Evolutionary conservation across 2,329 filamentous ascomycete genomes (phyloP), one percentile per base, ranked within the genome.

Genomic region (Colletotrichum sp.): DNA sequence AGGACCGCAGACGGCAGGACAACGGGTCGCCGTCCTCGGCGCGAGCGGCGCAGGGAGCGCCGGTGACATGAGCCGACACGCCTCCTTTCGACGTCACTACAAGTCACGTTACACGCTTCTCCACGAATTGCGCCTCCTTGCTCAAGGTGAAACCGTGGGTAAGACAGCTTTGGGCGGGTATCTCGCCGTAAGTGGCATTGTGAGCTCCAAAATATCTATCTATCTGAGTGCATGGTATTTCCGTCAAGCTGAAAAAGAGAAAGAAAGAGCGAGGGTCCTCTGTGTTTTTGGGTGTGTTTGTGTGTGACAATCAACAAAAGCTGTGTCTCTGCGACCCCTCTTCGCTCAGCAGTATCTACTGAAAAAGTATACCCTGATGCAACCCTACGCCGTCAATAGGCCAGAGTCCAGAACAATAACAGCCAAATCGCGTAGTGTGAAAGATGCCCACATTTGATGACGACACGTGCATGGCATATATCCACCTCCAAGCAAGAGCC

Each of bases 211-310:
- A 69, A 62, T 8, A 48, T 72, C 61, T 64, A 73, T 75, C 70
- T 75, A 75, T 75, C 43, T 73, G 70, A 73, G 52, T 43, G 43
- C 43, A 52, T 56, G 58, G 56, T 69, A 64, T 69, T 64, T 65
- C 70, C 64, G 30, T 34, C 73, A 9, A 55, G 38, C 9, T 36
- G 58, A 15, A 34, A 64, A 36, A 8, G 6, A 73, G 21, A 55
- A 24, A 32, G 34, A 60, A 48, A 64, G 21, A 43, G 34, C n/a
- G 61, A 21, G 61, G 28, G 34, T 64, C 36, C 24, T 16, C 13
- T 62, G 16, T 15, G 58, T 30, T 34, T 61, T 48, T 4, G 38
- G 38, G 43, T 52, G 58, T n/a, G 30, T 32, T 16, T 62, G 58
- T 21, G 32, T 28, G 34, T 58, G 24, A n/a, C 26, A 6, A 64